A percentile compares a stretch with the other conserved stretches of the same genome.
These are phyloP conservation scores for Jamesozyma jinghongensis DNA, from an alignment of 805 yeast species.

Conservation along the genomic window DNA sequence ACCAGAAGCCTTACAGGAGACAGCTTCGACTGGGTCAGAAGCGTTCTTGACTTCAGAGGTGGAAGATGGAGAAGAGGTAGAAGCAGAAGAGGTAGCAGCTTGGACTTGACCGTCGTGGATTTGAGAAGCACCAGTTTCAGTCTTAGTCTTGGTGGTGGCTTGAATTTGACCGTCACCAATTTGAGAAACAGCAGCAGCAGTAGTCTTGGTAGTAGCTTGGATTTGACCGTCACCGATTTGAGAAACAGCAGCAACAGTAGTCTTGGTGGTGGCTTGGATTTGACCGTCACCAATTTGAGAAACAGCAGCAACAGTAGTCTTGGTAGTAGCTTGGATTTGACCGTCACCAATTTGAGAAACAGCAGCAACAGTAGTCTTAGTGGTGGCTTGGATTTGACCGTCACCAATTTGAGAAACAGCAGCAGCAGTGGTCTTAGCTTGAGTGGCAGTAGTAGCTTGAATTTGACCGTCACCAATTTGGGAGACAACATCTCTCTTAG, in stretches of 20 bases:
- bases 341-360: constrained; percentile 36
- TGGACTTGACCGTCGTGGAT: constrained; percentile 32
- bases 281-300: constrained; percentile 33
- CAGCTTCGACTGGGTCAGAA: constrained; percentile 24
- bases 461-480: constrained; percentile 17
- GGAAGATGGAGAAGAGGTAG: constrained; percentile 28
- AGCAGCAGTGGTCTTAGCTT: constrained; percentile 33
- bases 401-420: constrained; percentile 27
- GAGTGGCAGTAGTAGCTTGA: constrained; percentile 18
- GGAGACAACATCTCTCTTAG: constrained; percentile 26
- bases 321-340: constrained; percentile 29
- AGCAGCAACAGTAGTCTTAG: constrained; percentile 22
- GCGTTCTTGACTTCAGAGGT: constrained; percentile 44
- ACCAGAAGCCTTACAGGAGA: constrained; percentile 39
- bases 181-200: constrained; percentile 27
- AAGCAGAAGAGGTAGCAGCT: constrained; percentile 28
- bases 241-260: constrained; percentile 31
- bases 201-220: constrained; percentile 19
- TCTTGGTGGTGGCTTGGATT: constrained; percentile 22
- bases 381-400: constrained; percentile 28
- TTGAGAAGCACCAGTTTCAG: constrained; percentile 27
- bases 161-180: constrained; percentile 32
- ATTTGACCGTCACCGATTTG: constrained; percentile 38
- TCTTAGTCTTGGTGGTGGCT: constrained; percentile 22
- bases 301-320: constrained; percentile 20